These are phyloP conservation scores for Naganishia liquefaciens DNA, from an alignment of 1,284 basidiomycete species.

Conservation along the genomic window DNA sequence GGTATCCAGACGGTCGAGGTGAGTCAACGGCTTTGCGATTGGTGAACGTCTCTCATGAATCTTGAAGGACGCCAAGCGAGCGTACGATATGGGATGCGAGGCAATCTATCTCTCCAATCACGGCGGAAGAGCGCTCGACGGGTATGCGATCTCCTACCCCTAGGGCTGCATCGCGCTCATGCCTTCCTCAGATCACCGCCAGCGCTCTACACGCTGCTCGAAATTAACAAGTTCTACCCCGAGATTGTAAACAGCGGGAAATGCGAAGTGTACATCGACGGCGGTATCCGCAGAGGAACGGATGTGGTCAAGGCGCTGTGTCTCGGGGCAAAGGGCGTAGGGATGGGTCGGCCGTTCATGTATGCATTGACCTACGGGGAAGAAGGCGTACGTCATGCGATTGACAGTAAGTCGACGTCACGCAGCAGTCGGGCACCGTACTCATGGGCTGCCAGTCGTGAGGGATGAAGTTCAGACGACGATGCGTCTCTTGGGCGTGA, in stretches of 20 bases:
- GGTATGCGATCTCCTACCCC: slow-evolving; percentile 31
- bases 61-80: slow-evolving; percentile 50
- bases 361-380: slow-evolving; percentile 54
- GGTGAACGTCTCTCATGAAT: neutral
- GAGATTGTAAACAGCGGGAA: slow-evolving; percentile 54
- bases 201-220: slow-evolving; percentile 53
- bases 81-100: slow-evolving; percentile 52
- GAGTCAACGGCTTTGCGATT: neutral
- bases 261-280: slow-evolving; percentile 50
- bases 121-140: slow-evolving; percentile 44
- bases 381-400: slow-evolving; percentile 54
- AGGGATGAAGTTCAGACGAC: slow-evolving; percentile 76
- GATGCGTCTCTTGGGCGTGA: slow-evolving; percentile 77
- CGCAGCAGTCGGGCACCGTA: neutral
- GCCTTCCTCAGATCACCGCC: slow-evolving; percentile 52
- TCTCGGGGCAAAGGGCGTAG: slow-evolving; percentile 56
- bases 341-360: slow-evolving; percentile 55
- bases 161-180: slow-evolving; percentile 38
- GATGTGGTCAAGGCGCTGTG: slow-evolving; percentile 57
- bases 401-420: slow-evolving; percentile 50
- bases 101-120: slow-evolving; percentile 56
- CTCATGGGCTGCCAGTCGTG: slow-evolving; percentile 57
- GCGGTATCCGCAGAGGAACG: slow-evolving; percentile 55
- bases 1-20: slow-evolving; percentile 53
- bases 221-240: slow-evolving; percentile 53